Evolutionary conservation across 1,284 basidiomycete genomes (phyloP).

Genomic region (Meira nashicola): DNA sequence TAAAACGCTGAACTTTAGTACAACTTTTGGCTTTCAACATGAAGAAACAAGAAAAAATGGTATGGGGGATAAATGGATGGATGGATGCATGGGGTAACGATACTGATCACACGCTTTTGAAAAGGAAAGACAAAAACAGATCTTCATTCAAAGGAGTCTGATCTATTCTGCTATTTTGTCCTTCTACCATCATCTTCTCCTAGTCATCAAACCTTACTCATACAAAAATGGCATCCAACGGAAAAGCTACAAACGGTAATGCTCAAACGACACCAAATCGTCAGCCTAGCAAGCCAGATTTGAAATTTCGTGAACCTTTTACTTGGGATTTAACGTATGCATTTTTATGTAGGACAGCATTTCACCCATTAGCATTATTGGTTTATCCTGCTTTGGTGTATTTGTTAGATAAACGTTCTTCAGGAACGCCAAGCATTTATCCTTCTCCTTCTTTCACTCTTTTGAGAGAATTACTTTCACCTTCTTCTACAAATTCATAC

Average conservation of each 20-base stretch:
- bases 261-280: neutral
- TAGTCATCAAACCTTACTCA: neutral
- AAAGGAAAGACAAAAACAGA: no score
- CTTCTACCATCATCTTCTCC: neutral
- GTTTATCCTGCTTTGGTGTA: conserved; percentile 35
- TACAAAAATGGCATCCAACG: neutral
- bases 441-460: conserved; percentile 13
- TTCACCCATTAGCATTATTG: conserved; percentile 38
- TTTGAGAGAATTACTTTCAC: conserved; percentile 22
- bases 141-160: no score
- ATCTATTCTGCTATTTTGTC: no score
- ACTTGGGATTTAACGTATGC: conserved; percentile 34
- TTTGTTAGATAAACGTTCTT: conserved; percentile 24
- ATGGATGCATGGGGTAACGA: no score
- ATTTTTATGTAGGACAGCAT: conserved; percentile 32
- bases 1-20: no score
- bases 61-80: no score
- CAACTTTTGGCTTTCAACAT: no score
- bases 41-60: no score
- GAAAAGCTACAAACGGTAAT: no score
- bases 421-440: conserved; percentile 11
- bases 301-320: conserved; percentile 24
- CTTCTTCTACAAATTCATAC: conserved; percentile 19
- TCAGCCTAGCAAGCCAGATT: conserved; percentile 12
- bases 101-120: no score